Evolutionary conservation across 106 monocot species (phyloP), one percentile per base, ranked within the genome.

Genomic region (Agapanthus africanus): DNA sequence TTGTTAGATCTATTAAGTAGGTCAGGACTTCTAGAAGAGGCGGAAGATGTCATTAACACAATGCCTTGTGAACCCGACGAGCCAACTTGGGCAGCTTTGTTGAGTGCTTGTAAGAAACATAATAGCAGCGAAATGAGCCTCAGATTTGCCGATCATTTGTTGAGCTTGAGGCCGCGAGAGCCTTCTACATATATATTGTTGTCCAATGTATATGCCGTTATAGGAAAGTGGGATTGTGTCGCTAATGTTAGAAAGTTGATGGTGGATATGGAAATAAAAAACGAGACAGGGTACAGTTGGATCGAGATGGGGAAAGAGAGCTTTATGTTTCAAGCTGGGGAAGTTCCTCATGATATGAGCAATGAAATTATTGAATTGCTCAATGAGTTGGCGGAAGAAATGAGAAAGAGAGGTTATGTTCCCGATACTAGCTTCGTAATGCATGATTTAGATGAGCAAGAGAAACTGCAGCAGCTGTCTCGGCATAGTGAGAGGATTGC

Each of bases 61-160:
- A 86, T 95, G 88, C 91, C 91, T 3, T 76, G 72, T 41, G 77
- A 64, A 38, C 91, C 95, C 1, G 91, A 95, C 74, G 91, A 88
- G 71, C 69, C 88, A 47, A 80, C 73, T 28, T 95, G 91, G 95
- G 78, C 40, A 13, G 83, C 88, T 32, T 52, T 95, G 23, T 59
- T 95, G 73, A 91, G 95, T 54, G 83, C 95, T 21, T 95, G 91
- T 63, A 80, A 79, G 70, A 86, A 84, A 63, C 79, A 83, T 36
- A 79, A 79, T 6, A 74, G 85, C 63, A 42, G 54, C 10, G 26
- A 80, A 23, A 79, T 84, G 81, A 71, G 81, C 26, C 11, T 79
- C 10, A 78, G 80, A 37, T 39, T 95, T 40, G 85, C 95, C 3
- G 78, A 95, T 44, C 71, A 77, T 30, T 65, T 91, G 66, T 63